Conservation (phyloP, 768 basidiomycete genomes). For the Amanita phalloides region DNA sequence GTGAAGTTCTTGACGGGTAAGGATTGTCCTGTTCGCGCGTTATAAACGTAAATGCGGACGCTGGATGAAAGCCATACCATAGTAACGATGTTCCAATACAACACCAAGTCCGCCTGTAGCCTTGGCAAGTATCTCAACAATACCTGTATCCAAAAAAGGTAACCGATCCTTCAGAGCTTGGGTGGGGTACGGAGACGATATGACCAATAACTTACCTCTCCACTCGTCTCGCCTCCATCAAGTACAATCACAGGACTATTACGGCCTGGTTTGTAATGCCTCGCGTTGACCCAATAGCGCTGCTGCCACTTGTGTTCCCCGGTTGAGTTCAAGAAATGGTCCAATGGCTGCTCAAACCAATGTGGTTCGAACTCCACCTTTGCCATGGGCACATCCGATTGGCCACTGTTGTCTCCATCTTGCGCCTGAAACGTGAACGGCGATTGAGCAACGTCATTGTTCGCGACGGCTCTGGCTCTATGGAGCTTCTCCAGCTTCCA, state of each 20-base stretch:
- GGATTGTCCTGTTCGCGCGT: constrained; percentile 41
- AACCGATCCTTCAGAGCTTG: constrained; percentile 26
- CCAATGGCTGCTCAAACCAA: constrained; percentile 79
- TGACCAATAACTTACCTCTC: constrained; percentile 38
- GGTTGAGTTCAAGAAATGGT: constrained; percentile 55
- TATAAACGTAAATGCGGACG: not conserved
- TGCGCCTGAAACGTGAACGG: not conserved
- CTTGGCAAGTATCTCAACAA: constrained; percentile 75
- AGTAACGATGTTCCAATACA: constrained; percentile 90
- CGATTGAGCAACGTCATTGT: not conserved
- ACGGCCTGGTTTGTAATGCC: constrained; percentile 61
- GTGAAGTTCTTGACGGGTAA: constrained; percentile 69
- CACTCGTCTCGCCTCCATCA: constrained; percentile 91
- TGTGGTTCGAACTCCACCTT: constrained; percentile 19
- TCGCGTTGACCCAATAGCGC: constrained; percentile 86
- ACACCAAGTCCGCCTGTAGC: constrained; percentile 85
- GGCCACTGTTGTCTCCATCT: not conserved
- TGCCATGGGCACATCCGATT: not conserved
- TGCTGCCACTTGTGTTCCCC: constrained; percentile 61
- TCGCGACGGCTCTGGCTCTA: not conserved
- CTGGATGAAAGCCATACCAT: constrained; percentile 35
- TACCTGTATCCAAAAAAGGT: constrained; percentile 66
- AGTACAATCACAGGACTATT: constrained; percentile 83
- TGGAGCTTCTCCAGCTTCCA: constrained; percentile 5
- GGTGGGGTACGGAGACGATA: not conserved